These are phyloP conservation scores for Paraglomus occultum DNA, from an alignment of 192 early-diverging fungal genomes.

Conservation along the genomic window DNA sequence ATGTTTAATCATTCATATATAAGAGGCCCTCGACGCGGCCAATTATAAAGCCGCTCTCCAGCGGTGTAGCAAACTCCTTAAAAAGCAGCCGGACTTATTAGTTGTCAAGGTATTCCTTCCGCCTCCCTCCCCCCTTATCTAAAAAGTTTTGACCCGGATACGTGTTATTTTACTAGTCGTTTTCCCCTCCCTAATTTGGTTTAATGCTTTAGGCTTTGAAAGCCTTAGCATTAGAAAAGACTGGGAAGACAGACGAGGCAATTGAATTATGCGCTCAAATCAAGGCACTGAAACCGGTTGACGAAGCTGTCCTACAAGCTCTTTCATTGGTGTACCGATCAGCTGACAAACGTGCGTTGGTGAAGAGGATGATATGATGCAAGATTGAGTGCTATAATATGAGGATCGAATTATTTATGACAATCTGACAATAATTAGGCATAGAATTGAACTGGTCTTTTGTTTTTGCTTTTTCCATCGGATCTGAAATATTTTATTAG, in stretches of 20 bases:
- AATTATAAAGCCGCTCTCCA: conserved; percentile 65
- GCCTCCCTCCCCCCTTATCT: neutral
- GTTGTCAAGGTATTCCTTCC: conserved; percentile 64
- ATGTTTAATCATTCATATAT: neutral
- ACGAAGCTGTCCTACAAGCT: conserved; percentile 62
- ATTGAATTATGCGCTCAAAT: conserved; percentile 61
- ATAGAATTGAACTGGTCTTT: neutral
- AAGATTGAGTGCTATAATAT: neutral
- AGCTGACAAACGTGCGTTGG: conserved; percentile 48
- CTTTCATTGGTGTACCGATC: conserved; percentile 56
- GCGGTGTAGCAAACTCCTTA: conserved; percentile 64
- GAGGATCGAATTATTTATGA: neutral
- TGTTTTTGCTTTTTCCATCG: neutral
- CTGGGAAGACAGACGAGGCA: conserved; percentile 64
- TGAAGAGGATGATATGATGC: neutral
- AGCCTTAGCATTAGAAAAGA: conserved; percentile 63
- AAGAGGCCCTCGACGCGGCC: conserved; percentile 65
- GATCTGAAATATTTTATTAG: conserved; percentile 35
- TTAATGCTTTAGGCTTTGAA: conserved; percentile 63
- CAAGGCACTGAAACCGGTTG: conserved; percentile 55
- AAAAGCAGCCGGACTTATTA: conserved; percentile 64
- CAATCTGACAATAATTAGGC: too few species aligned
- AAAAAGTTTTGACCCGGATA: neutral
- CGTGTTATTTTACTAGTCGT: neutral
- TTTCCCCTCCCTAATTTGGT: neutral